Evolutionary conservation across 2,329 filamentous ascomycete species (phyloP), one percentile per base, ranked within the genome.

Genomic region (Raffaelea deltoideospora): DNA sequence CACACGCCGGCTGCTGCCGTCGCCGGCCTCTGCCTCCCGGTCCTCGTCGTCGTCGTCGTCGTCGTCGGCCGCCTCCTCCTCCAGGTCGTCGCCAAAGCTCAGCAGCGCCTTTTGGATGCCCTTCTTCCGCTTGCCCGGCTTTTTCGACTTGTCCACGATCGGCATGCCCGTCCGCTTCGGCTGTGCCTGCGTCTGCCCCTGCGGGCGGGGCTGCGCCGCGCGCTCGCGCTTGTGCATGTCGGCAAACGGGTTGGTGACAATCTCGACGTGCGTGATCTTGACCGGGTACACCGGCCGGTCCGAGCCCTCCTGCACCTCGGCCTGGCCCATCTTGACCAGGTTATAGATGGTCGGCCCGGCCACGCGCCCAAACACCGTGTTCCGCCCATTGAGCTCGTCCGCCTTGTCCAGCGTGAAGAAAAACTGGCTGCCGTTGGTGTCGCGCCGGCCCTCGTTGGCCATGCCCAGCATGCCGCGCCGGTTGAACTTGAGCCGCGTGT

Each of bases 321-420:
- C 74, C 53, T 96, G 87, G 17, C 81, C 86, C 67, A 96, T 94
- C 58, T 87, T 92, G 51, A 87, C 77, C 50, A 98, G 57, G 55
- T 95, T 96, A 61, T 92, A 98, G 38, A 98, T 90, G 14, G 88
- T 95, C 45, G 96, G 85, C 21, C 88, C 90, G 26, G 82, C 85
- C 31, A 98, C 72, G 39, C 90, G 69, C 15, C 90, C 90, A 62
- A 98, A 96, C 55, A 96, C 62, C 1, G 90, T 96, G 56, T 95
- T 95, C 59, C 83, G 84, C 35, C 79, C 81, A 47, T 80, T 84
- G 50, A 98, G 56, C 62, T 96, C 86, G 20, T 85, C 77, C 19
- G 87, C 67, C 52, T 79, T 86, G 44, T 76, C 86, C 37, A 98
- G 60, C 0, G 90, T 96, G 43, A 98, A 78, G 63, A 98, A 98